Evolutionary conservation across 2,329 filamentous ascomycete genomes (phyloP), one percentile per base, ranked within the genome.

Genomic region (Thermothelomyces thermophilus): DNA sequence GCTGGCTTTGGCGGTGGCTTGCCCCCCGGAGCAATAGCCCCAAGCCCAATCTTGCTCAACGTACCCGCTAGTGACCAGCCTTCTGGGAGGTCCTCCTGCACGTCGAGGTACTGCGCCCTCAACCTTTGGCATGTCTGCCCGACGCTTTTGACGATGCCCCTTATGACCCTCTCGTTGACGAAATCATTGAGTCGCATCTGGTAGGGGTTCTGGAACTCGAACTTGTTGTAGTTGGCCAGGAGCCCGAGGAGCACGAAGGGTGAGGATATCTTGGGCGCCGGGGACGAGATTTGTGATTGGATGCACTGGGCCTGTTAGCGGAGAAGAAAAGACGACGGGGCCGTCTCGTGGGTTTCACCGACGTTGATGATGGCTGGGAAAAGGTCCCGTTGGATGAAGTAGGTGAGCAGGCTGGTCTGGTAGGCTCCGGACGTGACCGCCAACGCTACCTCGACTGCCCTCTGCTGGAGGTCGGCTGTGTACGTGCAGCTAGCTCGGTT

Each of bases 141-240:
- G 19, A 95, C 79, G 50, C 85, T 86, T 43, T 74, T 74, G 39
- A 95, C 82, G 56, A 95, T 87, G 62, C 87, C 88, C 52, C 84
- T 79, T 60, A 97, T 96, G 2, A 86, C 85, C 0, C 77, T 73
- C 63, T 97, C 90, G 63, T 98, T 95, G 61, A 96, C 89, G 67
- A 97, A 97, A 66, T 97, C 90, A 60, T 91, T 90, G 14, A 98
- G 77, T 24, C 91, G 86, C 55, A 94, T 73, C 61, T 93, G 86
- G 62, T 98, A 98, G 0, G 91, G 91, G 60, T 98, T 98, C 65
- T 95, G 90, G 50, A 94, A 91, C 68, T 98, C 93, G 63, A 98
- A 98, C 67, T 97, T 98, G 77, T 98, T 97, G 76, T 97, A 97
- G 70, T 97, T 98, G 57, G 88, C 87, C 46, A 98, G 73, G 3